Evolutionary conservation across 2,329 filamentous ascomycete species (phyloP).

Genomic region (Triangularia setosa): DNA sequence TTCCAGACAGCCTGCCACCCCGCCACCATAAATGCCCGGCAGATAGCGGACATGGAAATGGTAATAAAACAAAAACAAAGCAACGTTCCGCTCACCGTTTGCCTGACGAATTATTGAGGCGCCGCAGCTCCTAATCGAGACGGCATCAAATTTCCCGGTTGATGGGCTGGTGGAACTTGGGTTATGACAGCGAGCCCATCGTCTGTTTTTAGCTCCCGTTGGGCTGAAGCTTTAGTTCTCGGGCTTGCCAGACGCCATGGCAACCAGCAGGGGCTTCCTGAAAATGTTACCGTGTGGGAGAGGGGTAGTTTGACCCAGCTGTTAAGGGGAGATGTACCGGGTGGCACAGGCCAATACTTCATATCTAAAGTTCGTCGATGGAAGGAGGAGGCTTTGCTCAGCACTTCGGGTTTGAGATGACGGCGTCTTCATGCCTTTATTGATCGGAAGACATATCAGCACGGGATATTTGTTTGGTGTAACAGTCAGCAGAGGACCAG

Average conservation of each 20-base stretch:
- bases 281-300: not conserved
- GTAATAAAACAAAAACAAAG: not conserved
- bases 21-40: not conserved
- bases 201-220: slow-evolving; percentile 30
- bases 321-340: slow-evolving; percentile 13
- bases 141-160: slow-evolving; percentile 22
- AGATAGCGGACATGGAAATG: not conserved
- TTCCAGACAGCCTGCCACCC: not conserved
- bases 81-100: not conserved
- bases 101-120: slow-evolving; percentile 15
- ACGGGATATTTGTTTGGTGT: not conserved
- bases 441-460: not conserved
- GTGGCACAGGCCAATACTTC: not conserved
- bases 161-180: slow-evolving; percentile 22
- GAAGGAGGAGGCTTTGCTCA: slow-evolving; percentile 9
- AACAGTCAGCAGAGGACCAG: not conserved
- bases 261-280: slow-evolving; percentile 14
- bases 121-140: slow-evolving; percentile 15
- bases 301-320: not conserved
- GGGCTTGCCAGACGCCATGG: slow-evolving; percentile 12
- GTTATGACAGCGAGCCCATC: slow-evolving; percentile 17
- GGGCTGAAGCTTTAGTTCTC: slow-evolving; percentile 24
- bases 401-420: not conserved
- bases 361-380: not conserved
- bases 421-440: slow-evolving; percentile 12